These are phyloP conservation scores for Vaccinium darrowii DNA, from an alignment of 148 eudicot species.

Conservation along the genomic window DNA sequence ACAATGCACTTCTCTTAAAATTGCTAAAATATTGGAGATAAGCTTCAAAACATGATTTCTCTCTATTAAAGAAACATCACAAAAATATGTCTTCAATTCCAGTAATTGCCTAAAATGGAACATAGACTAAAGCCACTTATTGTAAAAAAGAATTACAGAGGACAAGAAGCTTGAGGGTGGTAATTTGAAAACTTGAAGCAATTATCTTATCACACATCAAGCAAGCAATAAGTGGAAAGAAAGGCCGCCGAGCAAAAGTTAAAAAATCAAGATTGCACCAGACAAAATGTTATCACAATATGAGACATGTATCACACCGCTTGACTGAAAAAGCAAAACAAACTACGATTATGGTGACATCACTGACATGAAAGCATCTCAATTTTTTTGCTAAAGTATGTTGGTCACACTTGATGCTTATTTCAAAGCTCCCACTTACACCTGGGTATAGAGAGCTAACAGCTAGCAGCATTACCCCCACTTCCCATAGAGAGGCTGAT, in stretches of 20 bases:
- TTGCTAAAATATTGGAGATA: background rate
- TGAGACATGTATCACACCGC: background rate
- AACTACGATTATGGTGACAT: background rate
- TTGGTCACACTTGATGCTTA: background rate
- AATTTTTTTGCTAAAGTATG: background rate
- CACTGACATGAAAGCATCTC: background rate
- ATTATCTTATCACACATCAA: background rate
- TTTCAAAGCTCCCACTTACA: background rate
- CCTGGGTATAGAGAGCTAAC: background rate
- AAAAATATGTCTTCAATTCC: background rate
- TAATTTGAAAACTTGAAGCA: background rate
- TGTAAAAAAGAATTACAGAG: background rate
- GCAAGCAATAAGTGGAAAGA: background rate
- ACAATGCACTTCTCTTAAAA: background rate
- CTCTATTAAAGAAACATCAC: background rate
- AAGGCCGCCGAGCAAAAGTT: background rate
- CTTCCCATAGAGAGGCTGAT: background rate
- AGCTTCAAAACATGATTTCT: constrained; percentile 8
- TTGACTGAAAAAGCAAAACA: background rate
- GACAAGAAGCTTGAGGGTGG: background rate
- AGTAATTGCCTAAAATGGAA: background rate
- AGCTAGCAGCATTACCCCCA: background rate
- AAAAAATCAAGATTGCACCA: background rate
- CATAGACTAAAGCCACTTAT: background rate
- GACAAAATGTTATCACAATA: background rate